These are phyloP conservation scores for Hordeum vulgare DNA, from an alignment of 176 grass and related monocot genomes.

Conservation along the genomic window MorexV3_pseudomolecules_assembly NC_058522.1:523136829-523137328, in stretches of 20 bases:
- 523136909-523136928: too few species aligned
- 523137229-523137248: neutral
- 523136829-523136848: neutral
- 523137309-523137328: neutral
- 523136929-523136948: neutral
- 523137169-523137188: neutral
- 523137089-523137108: too few species aligned
- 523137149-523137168: neutral
- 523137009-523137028: neutral
- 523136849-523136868: neutral
- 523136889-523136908: neutral
- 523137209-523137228: neutral
- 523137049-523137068: too few species aligned
- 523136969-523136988: neutral
- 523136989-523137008: neutral
- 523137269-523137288: neutral
- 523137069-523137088: too few species aligned
- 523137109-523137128: too few species aligned
- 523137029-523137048: too few species aligned
- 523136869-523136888: neutral
- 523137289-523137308: neutral
- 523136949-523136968: neutral
- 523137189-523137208: neutral
- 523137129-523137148: neutral
- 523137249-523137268: neutral